Conservation (phyloP, 768 basidiomycete species). For the Udeniomyces megalosporus region DNA sequence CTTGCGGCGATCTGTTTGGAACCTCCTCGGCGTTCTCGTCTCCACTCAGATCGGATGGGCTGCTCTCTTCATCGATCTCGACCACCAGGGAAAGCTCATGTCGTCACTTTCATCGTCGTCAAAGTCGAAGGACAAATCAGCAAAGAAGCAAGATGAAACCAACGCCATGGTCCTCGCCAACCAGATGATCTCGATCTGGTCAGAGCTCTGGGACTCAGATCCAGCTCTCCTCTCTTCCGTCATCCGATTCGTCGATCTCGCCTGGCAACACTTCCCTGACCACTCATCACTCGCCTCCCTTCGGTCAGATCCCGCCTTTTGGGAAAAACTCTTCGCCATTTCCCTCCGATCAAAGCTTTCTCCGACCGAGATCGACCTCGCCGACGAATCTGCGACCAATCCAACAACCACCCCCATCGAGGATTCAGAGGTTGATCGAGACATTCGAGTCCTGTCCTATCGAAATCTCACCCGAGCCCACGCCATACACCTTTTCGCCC, state of each 20-base stretch:
- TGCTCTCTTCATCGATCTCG: conserved; percentile 5
- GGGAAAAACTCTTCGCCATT: conserved; percentile 51
- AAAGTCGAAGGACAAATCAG: not conserved
- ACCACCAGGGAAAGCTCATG: not conserved
- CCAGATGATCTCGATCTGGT: conserved; percentile 49
- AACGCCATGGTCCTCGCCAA: conserved; percentile 21
- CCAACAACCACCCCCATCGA: not conserved
- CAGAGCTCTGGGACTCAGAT: conserved; percentile 57
- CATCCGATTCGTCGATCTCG: conserved; percentile 55
- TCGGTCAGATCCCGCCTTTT: conserved; percentile 46
- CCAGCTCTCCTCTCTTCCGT: conserved; percentile 59
- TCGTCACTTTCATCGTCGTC: not conserved
- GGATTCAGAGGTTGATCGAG: not conserved
- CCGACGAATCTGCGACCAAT: not conserved
- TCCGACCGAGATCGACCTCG: not conserved
- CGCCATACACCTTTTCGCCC: conserved; percentile 54
- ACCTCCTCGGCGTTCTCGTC: not conserved
- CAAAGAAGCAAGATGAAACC: conserved; percentile 15
- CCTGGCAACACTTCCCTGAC: conserved; percentile 66
- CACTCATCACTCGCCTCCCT: conserved; percentile 48
- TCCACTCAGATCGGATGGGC: conserved; percentile 10
- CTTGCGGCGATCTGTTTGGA: conserved; percentile 4
- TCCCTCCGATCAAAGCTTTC: conserved; percentile 23
- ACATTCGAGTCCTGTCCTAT: conserved; percentile 32
- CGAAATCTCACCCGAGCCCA: conserved; percentile 55